phyloP scores from a whole-genome alignment of 768 basidiomycete genomes.

The Suillus ampliporus region DNA sequence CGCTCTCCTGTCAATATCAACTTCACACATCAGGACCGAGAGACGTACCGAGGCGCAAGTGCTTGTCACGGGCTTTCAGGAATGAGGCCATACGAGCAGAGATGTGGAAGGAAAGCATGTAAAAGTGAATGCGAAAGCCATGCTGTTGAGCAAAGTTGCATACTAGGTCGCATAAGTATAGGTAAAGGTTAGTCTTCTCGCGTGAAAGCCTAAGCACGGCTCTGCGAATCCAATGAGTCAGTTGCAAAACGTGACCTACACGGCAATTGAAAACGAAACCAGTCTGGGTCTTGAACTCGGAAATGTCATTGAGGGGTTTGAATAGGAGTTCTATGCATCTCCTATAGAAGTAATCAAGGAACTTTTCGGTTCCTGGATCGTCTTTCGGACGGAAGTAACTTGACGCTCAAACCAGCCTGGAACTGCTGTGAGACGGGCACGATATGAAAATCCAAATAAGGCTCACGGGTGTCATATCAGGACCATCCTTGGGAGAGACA shows the following conservation, averaged over 20 bases:
- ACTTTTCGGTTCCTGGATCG: constrained; percentile 85
- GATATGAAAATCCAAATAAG: constrained; percentile 6
- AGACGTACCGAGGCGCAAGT: constrained; percentile 84
- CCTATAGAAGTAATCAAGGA: constrained; percentile 94
- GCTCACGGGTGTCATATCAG: constrained; percentile 44
- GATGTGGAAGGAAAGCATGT: constrained; percentile 82
- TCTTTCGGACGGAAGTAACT: constrained; percentile 72
- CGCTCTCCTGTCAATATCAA: constrained; percentile 19
- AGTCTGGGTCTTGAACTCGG: constrained; percentile 63
- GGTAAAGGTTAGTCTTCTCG: constrained; percentile 81
- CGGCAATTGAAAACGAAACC: constrained; percentile 35
- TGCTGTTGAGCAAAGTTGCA: constrained; percentile 90
- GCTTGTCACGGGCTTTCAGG: constrained; percentile 85
- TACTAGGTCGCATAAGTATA: constrained; percentile 90
- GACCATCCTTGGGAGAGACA: constrained; percentile 55
- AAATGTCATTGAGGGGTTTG: constrained; percentile 76
- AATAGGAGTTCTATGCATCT: constrained; percentile 78
- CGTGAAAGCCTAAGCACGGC: constrained; percentile 61
- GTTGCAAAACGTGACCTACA: neutral
- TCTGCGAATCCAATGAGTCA: constrained; percentile 42
- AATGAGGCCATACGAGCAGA: constrained; percentile 76
- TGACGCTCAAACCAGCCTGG: constrained; percentile 41
- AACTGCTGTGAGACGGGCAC: constrained; percentile 16
- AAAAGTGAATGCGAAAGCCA: constrained; percentile 90
- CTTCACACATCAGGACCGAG: neutral